Base-by-base conservation (phyloP, 202 grass and related monocot genomes). In the Saccharum hybrid region DNA sequence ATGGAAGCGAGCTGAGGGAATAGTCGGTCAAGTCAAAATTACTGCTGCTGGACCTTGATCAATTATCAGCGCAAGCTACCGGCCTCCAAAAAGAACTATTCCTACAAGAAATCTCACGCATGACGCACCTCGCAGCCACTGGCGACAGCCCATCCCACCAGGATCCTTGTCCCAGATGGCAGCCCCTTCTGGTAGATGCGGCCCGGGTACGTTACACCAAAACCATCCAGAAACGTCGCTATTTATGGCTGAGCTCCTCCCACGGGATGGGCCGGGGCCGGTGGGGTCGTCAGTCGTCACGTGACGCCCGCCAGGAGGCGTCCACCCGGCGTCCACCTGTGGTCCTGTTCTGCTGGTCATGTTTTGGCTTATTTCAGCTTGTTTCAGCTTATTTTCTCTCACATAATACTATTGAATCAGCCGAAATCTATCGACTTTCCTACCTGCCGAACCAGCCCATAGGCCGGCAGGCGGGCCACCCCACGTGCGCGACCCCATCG, bases 401-500 rank as follows among this genome's bases (percentile, higher is more conserved):
- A n/a, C n/a, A n/a, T n/a, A n/a, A n/a, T n/a, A n/a, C n/a, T n/a
- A n/a, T n/a, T n/a, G n/a, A n/a, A n/a, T n/a, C n/a, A n/a, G n/a
- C n/a, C n/a, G n/a, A n/a, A n/a, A n/a, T n/a, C n/a, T n/a, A n/a
- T n/a, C n/a, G n/a, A n/a, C n/a, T n/a, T n/a, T n/a, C n/a, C n/a
- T n/a, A n/a, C n/a, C n/a, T n/a, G n/a, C n/a, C n/a, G n/a, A n/a
- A n/a, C n/a, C n/a, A n/a, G n/a, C 1, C 5, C 42, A 90, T 41
- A 31, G 84, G 63, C 69, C 43, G 6, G 70, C 63, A 69, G 0
- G 84, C 34, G 88, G 84, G 71, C 84, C 88, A 80, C 0, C 63
- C 80, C 84, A 86, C 80, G 80, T 83, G 88, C 41, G 10, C 68
- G 21, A 38, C 42, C 80, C 41, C 80, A 79, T 74, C 80, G 88